Evolutionary conservation across 2,329 filamentous ascomycete species (phyloP).

Genomic region (Coniochaeta sp.): DNA sequence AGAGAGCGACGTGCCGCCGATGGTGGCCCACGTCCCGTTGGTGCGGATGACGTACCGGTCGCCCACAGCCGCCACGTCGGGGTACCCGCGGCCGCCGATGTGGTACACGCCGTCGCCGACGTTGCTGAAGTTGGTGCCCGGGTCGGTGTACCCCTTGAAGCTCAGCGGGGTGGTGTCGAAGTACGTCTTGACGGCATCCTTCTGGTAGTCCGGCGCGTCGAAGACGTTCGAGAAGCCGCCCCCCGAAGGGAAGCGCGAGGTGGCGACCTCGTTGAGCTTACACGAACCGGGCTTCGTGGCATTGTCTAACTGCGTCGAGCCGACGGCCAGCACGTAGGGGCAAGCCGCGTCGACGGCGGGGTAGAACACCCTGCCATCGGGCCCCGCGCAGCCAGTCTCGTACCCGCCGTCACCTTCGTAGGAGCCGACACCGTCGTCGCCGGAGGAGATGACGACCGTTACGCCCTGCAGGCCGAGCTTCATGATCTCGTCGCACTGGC

Average conservation of each 20-base stretch:
- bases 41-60: slow-evolving; percentile 26
- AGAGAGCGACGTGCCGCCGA: slow-evolving; percentile 44
- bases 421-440: slow-evolving; percentile 31
- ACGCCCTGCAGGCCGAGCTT: slow-evolving; percentile 37
- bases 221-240: slow-evolving; percentile 28
- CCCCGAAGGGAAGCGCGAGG: slow-evolving; percentile 19
- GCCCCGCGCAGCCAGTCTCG: slow-evolving; percentile 26
- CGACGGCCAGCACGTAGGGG: slow-evolving; percentile 40
- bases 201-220: slow-evolving; percentile 21
- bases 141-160: slow-evolving; percentile 24
- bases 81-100: slow-evolving; percentile 37
- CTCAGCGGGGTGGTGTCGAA: slow-evolving; percentile 15
- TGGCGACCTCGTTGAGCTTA: slow-evolving; percentile 15
- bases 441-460: slow-evolving; percentile 31
- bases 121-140: slow-evolving; percentile 27
- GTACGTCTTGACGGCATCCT: slow-evolving; percentile 16
- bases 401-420: slow-evolving; percentile 18
- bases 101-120: slow-evolving; percentile 31
- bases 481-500: slow-evolving; percentile 34
- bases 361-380: slow-evolving; percentile 30
- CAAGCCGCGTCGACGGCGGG: slow-evolving; percentile 38
- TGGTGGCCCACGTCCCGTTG: slow-evolving; percentile 24
- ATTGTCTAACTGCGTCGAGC: slow-evolving; percentile 20
- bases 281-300: slow-evolving; percentile 3
- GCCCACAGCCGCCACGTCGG: slow-evolving; percentile 39